These are phyloP conservation scores for Trametes hirsuta DNA, from an alignment of 1,284 basidiomycete genomes.

Conservation along the genomic window DNA sequence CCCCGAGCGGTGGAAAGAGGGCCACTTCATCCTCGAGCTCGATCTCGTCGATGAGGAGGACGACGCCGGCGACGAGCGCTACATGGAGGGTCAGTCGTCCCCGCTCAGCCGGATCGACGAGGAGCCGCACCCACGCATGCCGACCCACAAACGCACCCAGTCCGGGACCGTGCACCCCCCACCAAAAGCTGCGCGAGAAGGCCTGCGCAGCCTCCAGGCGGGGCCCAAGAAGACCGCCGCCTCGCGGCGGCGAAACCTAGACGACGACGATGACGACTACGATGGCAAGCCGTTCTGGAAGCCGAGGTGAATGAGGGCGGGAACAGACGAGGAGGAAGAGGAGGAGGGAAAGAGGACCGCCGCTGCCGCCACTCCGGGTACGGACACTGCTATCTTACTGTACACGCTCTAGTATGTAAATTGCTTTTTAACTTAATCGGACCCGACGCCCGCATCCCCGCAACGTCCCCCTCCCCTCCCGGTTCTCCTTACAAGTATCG, in stretches of 20 bases:
- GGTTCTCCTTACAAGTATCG: too few species aligned
- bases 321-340: neutral
- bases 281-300: constrained; percentile 20
- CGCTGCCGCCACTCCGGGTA: neutral
- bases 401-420: constrained; percentile 19
- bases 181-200: constrained; percentile 13
- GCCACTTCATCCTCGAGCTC: constrained; percentile 58
- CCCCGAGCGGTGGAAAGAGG: constrained; percentile 67
- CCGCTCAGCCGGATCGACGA: constrained; percentile 10
- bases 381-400: constrained; percentile 16
- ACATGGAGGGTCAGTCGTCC: neutral
- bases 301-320: constrained; percentile 15
- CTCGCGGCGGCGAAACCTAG: constrained; percentile 6
- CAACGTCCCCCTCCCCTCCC: too few species aligned
- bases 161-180: constrained; percentile 11
- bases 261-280: constrained; percentile 10
- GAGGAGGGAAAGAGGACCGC: constrained; percentile 1
- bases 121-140: neutral
- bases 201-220: constrained; percentile 13
- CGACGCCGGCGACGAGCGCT: neutral
- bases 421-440: constrained; percentile 5
- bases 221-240: neutral
- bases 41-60: constrained; percentile 32
- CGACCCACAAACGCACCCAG: constrained; percentile 15
- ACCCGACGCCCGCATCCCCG: neutral